These are phyloP conservation scores for Wickerhamomyces queroliae DNA, from an alignment of 805 yeast species.

Conservation along the genomic window DNA sequence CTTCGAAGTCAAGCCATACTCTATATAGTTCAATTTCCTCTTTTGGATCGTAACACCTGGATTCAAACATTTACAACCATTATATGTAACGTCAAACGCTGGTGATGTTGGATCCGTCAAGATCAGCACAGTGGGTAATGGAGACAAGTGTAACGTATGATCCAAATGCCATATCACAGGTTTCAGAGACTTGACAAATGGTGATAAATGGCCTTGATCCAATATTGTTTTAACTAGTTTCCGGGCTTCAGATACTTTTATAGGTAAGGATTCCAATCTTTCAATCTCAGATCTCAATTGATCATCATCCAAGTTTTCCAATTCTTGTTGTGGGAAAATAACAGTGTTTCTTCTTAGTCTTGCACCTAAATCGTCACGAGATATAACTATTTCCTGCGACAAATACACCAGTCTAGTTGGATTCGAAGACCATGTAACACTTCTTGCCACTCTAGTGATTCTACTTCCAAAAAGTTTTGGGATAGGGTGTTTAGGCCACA, in stretches of 20 bases:
- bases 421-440: slow-evolving; percentile 61
- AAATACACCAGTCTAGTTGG: slow-evolving; percentile 76
- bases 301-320: slow-evolving; percentile 16
- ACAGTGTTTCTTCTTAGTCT: slow-evolving; percentile 70
- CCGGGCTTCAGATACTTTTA: slow-evolving; percentile 53
- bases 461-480: slow-evolving; percentile 70
- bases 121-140: slow-evolving; percentile 64
- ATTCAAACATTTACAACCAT: slow-evolving; percentile 77
- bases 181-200: slow-evolving; percentile 56
- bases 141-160: slow-evolving; percentile 62
- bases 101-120: slow-evolving; percentile 72
- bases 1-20: slow-evolving; percentile 59
- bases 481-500: slow-evolving; percentile 71
- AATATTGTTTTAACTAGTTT: slow-evolving; percentile 73
- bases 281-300: slow-evolving; percentile 21
- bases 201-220: slow-evolving; percentile 86
- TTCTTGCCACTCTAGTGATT: slow-evolving; percentile 50
- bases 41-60: slow-evolving; percentile 52
- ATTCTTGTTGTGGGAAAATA: slow-evolving; percentile 37
- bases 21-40: slow-evolving; percentile 59
- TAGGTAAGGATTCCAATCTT: slow-evolving; percentile 31
- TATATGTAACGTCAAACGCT: slow-evolving; percentile 66
- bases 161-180: slow-evolving; percentile 70
- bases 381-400: slow-evolving; percentile 75
- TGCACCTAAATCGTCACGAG: slow-evolving; percentile 66